These are phyloP conservation scores for Brassica napus DNA, from an alignment of 345 rosid species.

Conservation along the genomic window Da-Ae NC_063436.1:4479501-4480000, in stretches of 20 bases:
- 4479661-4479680: background rate
- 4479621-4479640: background rate
- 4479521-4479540: background rate
- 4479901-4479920: background rate
- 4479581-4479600: slow-evolving; percentile 15
- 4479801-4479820: background rate
- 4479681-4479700: background rate
- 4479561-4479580: background rate
- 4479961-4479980: background rate
- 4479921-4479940: background rate
- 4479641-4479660: background rate
- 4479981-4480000: slow-evolving; percentile 24
- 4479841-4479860: background rate
- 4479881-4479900: background rate
- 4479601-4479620: background rate
- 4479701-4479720: background rate
- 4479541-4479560: background rate
- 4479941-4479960: background rate
- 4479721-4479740: background rate
- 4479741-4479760: background rate
- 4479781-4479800: background rate
- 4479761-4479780: background rate
- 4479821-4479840: background rate
- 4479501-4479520: background rate
- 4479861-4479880: background rate